A percentile compares a stretch with the other conserved stretches of the same genome.
These are phyloP conservation scores for Purshia tridentata DNA, from an alignment of 306 rosid genomes.

Conservation along the genomic window DNA sequence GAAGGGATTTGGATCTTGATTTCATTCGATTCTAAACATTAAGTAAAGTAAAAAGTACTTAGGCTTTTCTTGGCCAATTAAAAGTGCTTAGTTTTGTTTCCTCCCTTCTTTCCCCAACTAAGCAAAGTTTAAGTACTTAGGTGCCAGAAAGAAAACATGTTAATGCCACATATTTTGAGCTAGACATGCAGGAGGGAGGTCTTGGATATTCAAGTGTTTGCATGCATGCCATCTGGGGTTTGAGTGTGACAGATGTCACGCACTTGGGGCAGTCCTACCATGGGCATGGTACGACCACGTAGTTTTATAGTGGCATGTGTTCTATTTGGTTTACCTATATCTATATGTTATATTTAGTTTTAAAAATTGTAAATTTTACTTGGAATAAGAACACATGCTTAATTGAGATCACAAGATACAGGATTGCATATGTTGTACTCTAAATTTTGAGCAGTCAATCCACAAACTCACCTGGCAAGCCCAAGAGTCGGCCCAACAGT, in stretches of 20 bases:
- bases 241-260: slow-evolving; percentile 20
- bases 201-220: not conserved
- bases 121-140: not conserved
- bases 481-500: too few relatives aligned
- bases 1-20: slow-evolving; percentile 4
- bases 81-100: not conserved
- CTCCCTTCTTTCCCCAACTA: not conserved
- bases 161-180: slow-evolving; percentile 3
- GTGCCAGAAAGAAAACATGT: slow-evolving; percentile 2
- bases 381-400: too few relatives aligned
- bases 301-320: too few relatives aligned
- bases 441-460: too few relatives aligned
- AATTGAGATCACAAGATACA: too few relatives aligned
- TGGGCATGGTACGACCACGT: too few relatives aligned
- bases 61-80: not conserved
- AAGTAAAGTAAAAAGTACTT: slow-evolving; percentile 7
- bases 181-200: not conserved
- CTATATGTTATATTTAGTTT: too few relatives aligned
- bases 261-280: not conserved
- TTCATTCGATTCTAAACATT: slow-evolving; percentile 1
- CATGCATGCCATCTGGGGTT: slow-evolving; percentile 5
- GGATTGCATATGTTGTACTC: too few relatives aligned
- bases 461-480: too few relatives aligned
- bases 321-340: too few relatives aligned
- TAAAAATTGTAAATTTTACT: too few relatives aligned